Conservation (phyloP, 257 asterid genomes). For the Lantana camara region DNA sequence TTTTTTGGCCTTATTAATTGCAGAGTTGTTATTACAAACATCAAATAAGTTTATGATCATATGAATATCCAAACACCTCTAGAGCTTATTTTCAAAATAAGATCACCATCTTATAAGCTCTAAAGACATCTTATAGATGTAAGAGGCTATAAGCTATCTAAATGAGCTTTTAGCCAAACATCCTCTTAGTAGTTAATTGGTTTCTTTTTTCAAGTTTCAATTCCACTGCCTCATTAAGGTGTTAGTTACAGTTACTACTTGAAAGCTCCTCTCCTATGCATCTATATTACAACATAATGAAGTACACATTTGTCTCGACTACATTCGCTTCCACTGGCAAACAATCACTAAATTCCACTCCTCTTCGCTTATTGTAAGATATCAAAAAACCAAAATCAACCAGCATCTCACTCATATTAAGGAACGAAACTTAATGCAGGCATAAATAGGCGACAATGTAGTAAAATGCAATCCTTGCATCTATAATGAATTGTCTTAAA, state of each 20-base stretch:
- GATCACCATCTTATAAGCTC: too few species aligned
- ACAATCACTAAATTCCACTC: conserved; percentile 9
- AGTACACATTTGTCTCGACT: neutral
- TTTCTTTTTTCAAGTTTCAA: too few species aligned
- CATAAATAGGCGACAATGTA: conserved; percentile 15
- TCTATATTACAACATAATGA: neutral
- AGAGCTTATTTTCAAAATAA: too few species aligned
- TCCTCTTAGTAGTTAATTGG: too few species aligned
- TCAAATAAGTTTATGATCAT: too few species aligned
- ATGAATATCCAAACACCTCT: too few species aligned
- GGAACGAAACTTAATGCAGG: conserved; percentile 5
- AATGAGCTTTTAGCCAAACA: too few species aligned
- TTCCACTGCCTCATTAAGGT: conserved; percentile 13
- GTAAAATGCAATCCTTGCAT: conserved; percentile 15
- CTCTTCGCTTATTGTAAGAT: neutral
- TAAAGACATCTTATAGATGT: too few species aligned
- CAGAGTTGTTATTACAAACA: too few species aligned
- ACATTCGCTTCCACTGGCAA: conserved; percentile 4
- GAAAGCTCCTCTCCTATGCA: conserved; percentile 7
- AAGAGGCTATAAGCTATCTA: too few species aligned
- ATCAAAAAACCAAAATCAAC: too few species aligned
- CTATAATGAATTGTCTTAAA: neutral
- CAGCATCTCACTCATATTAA: neutral
- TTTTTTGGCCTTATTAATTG: too few species aligned
- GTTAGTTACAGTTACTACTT: neutral